Evolutionary conservation across 257 asterid species (phyloP).

Genomic region (Orobanche coerulescens): DNA sequence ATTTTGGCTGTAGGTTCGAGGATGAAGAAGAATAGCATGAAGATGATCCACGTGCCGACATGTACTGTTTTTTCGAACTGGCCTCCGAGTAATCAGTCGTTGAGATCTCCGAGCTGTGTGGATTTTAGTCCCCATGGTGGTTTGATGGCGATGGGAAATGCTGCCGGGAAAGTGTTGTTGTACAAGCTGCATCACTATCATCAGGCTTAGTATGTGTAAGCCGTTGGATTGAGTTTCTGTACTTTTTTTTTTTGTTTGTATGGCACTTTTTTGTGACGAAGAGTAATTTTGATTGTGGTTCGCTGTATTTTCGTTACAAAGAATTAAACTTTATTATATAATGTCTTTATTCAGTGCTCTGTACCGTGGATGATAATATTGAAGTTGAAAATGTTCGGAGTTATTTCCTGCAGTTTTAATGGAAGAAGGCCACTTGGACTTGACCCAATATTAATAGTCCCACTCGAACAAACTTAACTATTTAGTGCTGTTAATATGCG

Average conservation of each 20-base stretch:
- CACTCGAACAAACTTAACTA: no score
- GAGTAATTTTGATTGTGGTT: no score
- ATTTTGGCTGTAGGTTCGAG: slow-evolving; percentile 75
- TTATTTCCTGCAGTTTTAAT: neutral
- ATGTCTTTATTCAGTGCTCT: neutral
- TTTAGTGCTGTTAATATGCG: no score
- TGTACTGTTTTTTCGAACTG: slow-evolving; percentile 75
- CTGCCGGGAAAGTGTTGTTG: slow-evolving; percentile 68
- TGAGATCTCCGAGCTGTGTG: slow-evolving; percentile 58
- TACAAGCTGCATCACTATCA: slow-evolving; percentile 90
- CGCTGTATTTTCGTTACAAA: neutral
- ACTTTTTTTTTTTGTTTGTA: neutral
- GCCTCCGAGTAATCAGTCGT: slow-evolving; percentile 48
- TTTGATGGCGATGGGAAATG: slow-evolving; percentile 79
- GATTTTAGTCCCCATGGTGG: slow-evolving; percentile 96
- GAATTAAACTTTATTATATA: neutral
- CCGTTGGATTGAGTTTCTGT: neutral
- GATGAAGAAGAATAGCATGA: slow-evolving; percentile 76
- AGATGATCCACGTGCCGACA: slow-evolving; percentile 68
- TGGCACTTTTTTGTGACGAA: neutral
- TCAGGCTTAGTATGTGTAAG: slow-evolving; percentile 39
- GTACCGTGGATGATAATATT: neutral
- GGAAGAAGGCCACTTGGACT: no score
- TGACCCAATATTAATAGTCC: no score
- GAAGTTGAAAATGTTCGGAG: neutral